A percentile compares a stretch with the other conserved stretches of the same genome.
Evolutionary conservation across 139 green algal genomes (phyloP).

Genomic region (Mesostigma viride): DNA sequence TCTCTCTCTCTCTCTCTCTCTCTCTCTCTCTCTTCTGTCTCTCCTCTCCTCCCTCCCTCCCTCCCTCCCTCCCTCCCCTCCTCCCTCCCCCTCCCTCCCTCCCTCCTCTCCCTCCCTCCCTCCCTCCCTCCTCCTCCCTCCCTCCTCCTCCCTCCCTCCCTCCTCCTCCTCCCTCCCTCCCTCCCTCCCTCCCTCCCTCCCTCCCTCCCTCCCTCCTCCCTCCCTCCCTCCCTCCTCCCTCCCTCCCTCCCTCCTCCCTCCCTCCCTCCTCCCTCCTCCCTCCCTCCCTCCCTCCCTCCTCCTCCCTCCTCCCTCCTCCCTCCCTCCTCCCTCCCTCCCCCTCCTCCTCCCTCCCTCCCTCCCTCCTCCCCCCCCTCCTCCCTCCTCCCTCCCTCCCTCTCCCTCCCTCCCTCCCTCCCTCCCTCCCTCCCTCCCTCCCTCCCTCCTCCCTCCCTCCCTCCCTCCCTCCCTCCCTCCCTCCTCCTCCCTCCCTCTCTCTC

Average conservation of each 20-base stretch:
- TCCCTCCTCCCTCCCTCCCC: neutral
- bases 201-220: neutral
- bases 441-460: neutral
- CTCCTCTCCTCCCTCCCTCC: no score
- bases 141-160: neutral
- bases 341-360: neutral
- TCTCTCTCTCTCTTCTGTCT: neutral
- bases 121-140: neutral
- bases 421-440: neutral
- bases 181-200: neutral
- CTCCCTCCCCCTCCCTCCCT: neutral
- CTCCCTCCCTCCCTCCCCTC: neutral
- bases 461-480: neutral
- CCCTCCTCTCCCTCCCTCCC: neutral
- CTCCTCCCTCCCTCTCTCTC: neutral
- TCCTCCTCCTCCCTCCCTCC: neutral
- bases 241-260: neutral
- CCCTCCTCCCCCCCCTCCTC: neutral
- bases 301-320: neutral
- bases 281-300: neutral
- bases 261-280: neutral
- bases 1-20: neutral
- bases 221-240: neutral
- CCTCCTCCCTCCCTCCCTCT: neutral
- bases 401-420: neutral